Evolutionary conservation across 1,284 basidiomycete species (phyloP), one percentile per base, ranked within the genome.

Genomic region (Trichosporon sp.): DNA sequence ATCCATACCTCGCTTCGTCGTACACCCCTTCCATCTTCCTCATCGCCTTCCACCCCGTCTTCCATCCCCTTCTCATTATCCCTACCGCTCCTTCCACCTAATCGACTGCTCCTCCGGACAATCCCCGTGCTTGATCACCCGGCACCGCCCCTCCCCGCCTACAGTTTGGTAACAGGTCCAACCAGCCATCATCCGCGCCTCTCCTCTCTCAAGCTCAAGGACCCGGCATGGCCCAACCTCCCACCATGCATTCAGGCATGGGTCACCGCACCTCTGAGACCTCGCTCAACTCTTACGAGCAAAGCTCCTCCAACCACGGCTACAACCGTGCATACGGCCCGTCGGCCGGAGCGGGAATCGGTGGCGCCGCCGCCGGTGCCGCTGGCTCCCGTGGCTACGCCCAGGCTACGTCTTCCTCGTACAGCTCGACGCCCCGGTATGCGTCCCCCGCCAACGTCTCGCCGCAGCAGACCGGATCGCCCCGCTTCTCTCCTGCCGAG

Each of bases 241-340:
- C 56, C 56, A 60, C 27, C 56, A 60, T 60, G 56, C 29, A 60
- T n/a, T 18, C 74, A 31, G 75, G 78, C 62, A 74, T 75, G 71
- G 75, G 77, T 31, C 72, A 75, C 42, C 73, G 77, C 58, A 73
- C 74, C n/a, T 78, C 80, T 18, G 75, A 78, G 62, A 69, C 75
- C 6, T 78, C 77, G 3, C 67, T 77, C 34, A 29, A 31, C 31
- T 47, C 77, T 29, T 76, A 74, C 71, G 76, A 78, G 21, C 68
- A 72, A 62, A 47, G 51, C 38, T 29, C 34, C 29, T 60, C 56
- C 4, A 60, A 29, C 27, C 27, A 60, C 56, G 27, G 29, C 56
- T 32, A 60, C 63, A 64, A 13, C 63, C 38, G 38, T 21, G 27
- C 38, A 31, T 64, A 64, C 42, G 63, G 63, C 18, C 63, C 63